These are phyloP conservation scores for Lachnellula subtilissima DNA, from an alignment of 2,329 filamentous ascomycete species.

Conservation along the genomic window DNA sequence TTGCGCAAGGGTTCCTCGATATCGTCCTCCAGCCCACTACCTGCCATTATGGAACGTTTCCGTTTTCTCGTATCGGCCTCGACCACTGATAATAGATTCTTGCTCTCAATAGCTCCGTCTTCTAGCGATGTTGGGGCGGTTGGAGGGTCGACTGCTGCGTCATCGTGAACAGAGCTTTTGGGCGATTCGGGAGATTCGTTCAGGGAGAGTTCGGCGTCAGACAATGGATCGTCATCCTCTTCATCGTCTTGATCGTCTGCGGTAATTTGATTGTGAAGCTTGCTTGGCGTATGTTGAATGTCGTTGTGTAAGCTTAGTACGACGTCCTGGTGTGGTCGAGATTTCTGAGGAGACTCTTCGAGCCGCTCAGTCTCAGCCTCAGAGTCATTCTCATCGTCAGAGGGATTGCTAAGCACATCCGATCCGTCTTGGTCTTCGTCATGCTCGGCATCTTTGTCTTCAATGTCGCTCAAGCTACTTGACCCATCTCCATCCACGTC, in stretches of 20 bases:
- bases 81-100: conserved; percentile 17
- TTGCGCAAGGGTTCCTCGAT: conserved; percentile 41
- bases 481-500: conserved; percentile 64
- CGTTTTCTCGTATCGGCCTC: conserved; percentile 34
- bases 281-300: conserved; percentile 65
- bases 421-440: conserved; percentile 43
- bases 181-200: conserved; percentile 32
- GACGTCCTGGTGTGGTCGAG: conserved; percentile 55
- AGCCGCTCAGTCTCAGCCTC: conserved; percentile 94
- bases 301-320: conserved; percentile 52
- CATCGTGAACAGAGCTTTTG: conserved; percentile 37
- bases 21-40: conserved; percentile 30
- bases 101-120: conserved; percentile 25
- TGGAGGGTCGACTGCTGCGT: conserved; percentile 26
- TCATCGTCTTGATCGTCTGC: conserved; percentile 41
- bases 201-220: conserved; percentile 33
- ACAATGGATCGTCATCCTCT: conserved; percentile 30
- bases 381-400: conserved; percentile 60
- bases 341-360: conserved; percentile 75
- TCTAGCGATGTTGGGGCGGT: conserved; percentile 34
- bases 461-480: conserved; percentile 89
- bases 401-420: conserved; percentile 32
- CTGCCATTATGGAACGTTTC: conserved; percentile 33
- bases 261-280: conserved; percentile 58
- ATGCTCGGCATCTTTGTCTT: conserved; percentile 70